Evolutionary conservation across 176 grass and related monocot species (phyloP), one percentile per base, ranked within the genome.

Genomic region (Cenchrus fungigraminus): DNA sequence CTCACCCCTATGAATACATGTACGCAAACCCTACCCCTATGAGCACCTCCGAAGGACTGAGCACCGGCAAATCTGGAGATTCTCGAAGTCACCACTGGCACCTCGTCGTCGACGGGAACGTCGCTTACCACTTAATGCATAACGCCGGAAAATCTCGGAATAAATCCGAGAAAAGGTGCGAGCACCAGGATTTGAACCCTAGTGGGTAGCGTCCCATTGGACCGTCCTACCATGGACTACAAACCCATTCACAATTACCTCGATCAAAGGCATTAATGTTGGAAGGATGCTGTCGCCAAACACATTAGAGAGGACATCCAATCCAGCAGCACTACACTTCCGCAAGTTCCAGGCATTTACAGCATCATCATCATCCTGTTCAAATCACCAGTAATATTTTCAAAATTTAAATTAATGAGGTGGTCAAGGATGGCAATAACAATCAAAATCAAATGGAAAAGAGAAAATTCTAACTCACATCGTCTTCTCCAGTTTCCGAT

Each of bases 301-400:
- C 87, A 99, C 86, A 88, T 94, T 96, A 81, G 97, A 99, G 65
- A 99, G 91, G 40, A 94, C 90, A 91, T 99, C 97, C 85, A 99
- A 80, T 49, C 97, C 97, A 84, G 97, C 94, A 16, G 94, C 94
- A 37, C 94, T 99, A 61, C 94, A 99, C 83, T 99, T 99, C 12
- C 97, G 71, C 79, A 99, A 88, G 77, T 99, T 99, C 97, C 97
- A 96, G 64, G 88, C 82, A 87, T 96, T 99, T 76, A 99, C 91
- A 54, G 92, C 91, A 87, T 96, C 97, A 58, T 94, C 97, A 55
- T 98, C 91, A 65, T 99, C 94, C 97, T 96, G 84, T 77, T 84
- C 44, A 83, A 55, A 70, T 43, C 55, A 84, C 42, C 46, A 86
- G 51, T 55, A 74, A 54, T 72, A 42, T 78, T 79, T 75, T 61